Conservation (phyloP, 345 rosid species). For the Salix purpurea region DNA sequence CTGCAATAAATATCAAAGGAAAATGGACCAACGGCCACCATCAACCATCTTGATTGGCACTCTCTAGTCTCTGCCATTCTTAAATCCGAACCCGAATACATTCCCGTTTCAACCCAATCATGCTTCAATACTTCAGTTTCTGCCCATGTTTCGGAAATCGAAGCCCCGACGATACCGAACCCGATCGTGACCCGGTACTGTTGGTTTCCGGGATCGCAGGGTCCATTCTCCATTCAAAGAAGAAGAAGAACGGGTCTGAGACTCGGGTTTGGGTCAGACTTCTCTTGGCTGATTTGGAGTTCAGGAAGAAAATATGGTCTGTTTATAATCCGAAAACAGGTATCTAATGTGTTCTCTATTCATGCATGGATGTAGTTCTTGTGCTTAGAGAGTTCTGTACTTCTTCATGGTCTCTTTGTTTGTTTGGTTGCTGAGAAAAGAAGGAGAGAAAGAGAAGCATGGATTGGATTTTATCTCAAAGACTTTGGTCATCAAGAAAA, state of each 20-base stretch:
- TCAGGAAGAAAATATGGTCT: constrained; percentile 76
- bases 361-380: not conserved
- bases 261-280: constrained; percentile 86
- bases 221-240: constrained; percentile 48
- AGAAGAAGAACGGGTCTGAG: constrained; percentile 45
- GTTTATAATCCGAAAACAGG: constrained; percentile 73
- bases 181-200: constrained; percentile 60
- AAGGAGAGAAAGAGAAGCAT: not conserved
- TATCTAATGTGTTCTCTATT: not conserved
- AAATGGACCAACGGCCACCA: no score
- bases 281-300: constrained; percentile 69
- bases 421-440: constrained; percentile 2
- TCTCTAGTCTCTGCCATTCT: not conserved
- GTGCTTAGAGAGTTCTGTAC: not conserved
- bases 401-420: not conserved
- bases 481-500: not conserved
- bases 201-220: constrained; percentile 83
- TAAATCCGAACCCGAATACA: not conserved
- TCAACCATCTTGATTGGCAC: not conserved
- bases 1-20: no score
- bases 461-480: not conserved
- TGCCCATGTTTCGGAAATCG: constrained; percentile 53
- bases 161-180: constrained; percentile 12
- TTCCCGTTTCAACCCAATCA: not conserved
- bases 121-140: constrained; percentile 18